Evolutionary conservation across 129 eudicot species (phyloP), one percentile per base, ranked within the genome.

Genomic region (Oenanthe sinensis): DNA sequence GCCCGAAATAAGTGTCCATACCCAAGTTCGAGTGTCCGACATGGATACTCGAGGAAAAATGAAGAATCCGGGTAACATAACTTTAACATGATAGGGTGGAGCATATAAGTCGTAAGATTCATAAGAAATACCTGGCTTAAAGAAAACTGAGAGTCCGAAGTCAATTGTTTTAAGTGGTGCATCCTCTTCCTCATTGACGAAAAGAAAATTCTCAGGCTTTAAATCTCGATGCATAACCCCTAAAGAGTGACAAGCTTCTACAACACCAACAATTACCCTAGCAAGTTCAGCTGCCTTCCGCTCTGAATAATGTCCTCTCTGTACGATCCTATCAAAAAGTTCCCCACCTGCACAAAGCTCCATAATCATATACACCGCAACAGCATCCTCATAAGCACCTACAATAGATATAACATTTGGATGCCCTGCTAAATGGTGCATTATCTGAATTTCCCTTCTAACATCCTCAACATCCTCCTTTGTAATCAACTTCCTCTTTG

Each of bases 201-300:
- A 94, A 14, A 94, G 84, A 85, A 91, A 94, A 74, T 94, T 91
- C 81, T 94, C 98, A 3, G 96, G 97, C 78, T 93, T 93, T 88
- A 93, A 82, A 60, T 93, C 98, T 44, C 97, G 79, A 79, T 93
- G 98, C 88, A 93, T 87, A 79, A 91, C 98, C 46, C 98, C 98
- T 73, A 91, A 83, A 36, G 90, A 89, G 86, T 94, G 98, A 52
- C 98, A 94, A 14, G 91, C 84, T 71, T 88, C 91, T 42, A 94
- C 87, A 30, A 94, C 97, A 26, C 90, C 83, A 68, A 94, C 96
- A 10, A 94, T 91, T n/a, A 84, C 47, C 81, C 98, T 84, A 4
- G 98, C 87, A 74, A 94, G 89, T 76, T 91, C 87, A 24, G 96
- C 91, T 3, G 98, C 98, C 79, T 91, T 89, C 75, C 88, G 83